These are phyloP conservation scores for Chlorella sp. DNA, from an alignment of 139 green algal species.

Conservation along the genomic window DNA sequence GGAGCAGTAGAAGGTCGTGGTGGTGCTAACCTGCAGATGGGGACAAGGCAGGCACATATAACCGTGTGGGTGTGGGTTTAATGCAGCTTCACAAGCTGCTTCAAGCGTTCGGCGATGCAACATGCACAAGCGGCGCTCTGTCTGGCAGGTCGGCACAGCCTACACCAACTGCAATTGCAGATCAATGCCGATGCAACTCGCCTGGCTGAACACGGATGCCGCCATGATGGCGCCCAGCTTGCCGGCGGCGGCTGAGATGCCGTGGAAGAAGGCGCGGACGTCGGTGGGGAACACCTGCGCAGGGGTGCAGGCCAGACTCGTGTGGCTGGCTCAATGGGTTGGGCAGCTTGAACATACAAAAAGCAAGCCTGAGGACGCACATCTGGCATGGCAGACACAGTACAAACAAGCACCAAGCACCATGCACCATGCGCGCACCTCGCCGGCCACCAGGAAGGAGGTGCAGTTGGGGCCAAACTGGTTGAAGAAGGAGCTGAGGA, in stretches of 20 bases:
- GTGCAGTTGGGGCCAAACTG: slow-evolving; percentile 76
- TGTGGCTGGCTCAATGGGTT: too few species aligned
- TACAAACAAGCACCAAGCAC: neutral
- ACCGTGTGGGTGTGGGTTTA: too few species aligned
- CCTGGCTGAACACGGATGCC: slow-evolving; percentile 50
- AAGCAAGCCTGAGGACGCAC: too few species aligned
- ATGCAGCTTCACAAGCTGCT: too few species aligned
- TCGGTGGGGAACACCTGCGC: slow-evolving; percentile 44
- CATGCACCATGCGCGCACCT: slow-evolving; percentile 75
- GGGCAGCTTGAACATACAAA: too few species aligned
- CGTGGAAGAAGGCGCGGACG: slow-evolving; percentile 65
- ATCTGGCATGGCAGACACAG: too few species aligned
- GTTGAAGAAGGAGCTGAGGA: slow-evolving; percentile 82
- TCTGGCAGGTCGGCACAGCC: too few species aligned
- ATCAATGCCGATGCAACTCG: neutral
- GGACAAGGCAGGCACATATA: too few species aligned
- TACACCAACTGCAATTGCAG: neutral
- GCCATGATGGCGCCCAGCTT: slow-evolving; percentile 72
- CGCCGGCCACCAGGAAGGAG: slow-evolving; percentile 64
- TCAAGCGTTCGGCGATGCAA: too few species aligned
- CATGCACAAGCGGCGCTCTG: too few species aligned
- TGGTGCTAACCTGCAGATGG: slow-evolving; percentile 2
- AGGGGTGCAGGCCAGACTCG: too few species aligned
- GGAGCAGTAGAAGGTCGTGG: slow-evolving; percentile 58
- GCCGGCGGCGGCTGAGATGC: slow-evolving; percentile 60